These are phyloP conservation scores for Pseudomonodictys pantanalensis DNA, from an alignment of 495 filamentous ascomycete genomes.

Conservation along the genomic window DNA sequence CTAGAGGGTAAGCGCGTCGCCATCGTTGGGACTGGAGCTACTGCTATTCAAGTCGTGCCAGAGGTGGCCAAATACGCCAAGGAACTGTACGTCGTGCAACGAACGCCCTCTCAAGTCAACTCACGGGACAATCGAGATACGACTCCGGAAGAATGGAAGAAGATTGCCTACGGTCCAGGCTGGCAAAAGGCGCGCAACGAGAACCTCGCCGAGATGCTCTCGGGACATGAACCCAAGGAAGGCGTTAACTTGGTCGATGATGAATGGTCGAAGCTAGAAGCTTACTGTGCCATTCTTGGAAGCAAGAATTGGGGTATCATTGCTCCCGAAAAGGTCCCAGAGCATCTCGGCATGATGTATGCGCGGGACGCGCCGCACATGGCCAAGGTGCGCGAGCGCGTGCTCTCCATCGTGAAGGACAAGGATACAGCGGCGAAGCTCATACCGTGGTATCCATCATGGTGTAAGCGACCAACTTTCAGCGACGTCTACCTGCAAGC, in stretches of 20 bases:
- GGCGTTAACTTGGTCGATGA: conserved; percentile 22
- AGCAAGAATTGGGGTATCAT: neutral
- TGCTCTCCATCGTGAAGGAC: conserved; percentile 16
- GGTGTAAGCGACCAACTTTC: conserved; percentile 31
- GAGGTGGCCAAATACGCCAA: conserved; percentile 20
- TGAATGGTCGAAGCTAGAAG: conserved; percentile 17
- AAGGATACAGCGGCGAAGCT: conserved; percentile 19
- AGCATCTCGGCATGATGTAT: neutral
- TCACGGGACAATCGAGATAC: conserved; percentile 15
- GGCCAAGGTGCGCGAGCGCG: conserved; percentile 6
- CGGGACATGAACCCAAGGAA: conserved; percentile 9
- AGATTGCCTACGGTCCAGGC: conserved; percentile 1
- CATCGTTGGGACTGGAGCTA: conserved; percentile 30
- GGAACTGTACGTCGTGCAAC: conserved; percentile 29
- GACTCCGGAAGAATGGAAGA: conserved; percentile 12
- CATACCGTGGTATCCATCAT: conserved; percentile 28
- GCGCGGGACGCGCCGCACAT: neutral
- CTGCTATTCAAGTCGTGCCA: conserved; percentile 25
- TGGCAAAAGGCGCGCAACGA: conserved; percentile 27
- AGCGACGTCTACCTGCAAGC: conserved; percentile 27
- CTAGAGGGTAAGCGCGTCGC: conserved; percentile 28
- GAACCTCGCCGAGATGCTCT: conserved; percentile 19
- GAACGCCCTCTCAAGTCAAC: conserved; percentile 26
- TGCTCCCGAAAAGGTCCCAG: neutral
- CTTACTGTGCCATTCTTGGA: neutral